phyloP scores from a whole-genome alignment of 805 yeast genomes.

The Ogataea siamensis region DNA sequence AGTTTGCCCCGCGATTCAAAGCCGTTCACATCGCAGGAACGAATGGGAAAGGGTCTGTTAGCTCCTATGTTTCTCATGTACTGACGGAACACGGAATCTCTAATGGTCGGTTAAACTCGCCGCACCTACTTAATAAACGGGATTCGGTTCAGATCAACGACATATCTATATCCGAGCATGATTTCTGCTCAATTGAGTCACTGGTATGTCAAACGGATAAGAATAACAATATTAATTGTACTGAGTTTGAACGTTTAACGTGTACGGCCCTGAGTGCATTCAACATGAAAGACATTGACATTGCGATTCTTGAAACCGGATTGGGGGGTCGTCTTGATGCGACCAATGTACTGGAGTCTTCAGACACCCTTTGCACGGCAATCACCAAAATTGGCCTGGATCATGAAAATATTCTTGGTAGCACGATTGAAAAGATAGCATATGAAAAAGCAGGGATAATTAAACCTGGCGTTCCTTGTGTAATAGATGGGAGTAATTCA shows the following conservation, averaged over 20 bases:
- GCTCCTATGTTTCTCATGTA: conserved; percentile 73
- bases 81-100: conserved; percentile 46
- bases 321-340: conserved; percentile 89
- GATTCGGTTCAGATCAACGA: conserved; percentile 76
- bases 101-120: conserved; percentile 86
- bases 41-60: conserved; percentile 93
- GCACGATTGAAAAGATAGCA: conserved; percentile 64
- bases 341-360: conserved; percentile 63
- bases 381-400: conserved; percentile 86
- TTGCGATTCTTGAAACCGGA: conserved; percentile 92
- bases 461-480: conserved; percentile 56
- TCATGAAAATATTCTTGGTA: conserved; percentile 77
- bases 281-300: conserved; percentile 51
- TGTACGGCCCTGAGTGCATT: conserved; percentile 84
- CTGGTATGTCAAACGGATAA: conserved; percentile 44
- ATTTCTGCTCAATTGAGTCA: conserved; percentile 46
- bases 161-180: conserved; percentile 44
- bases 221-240: conserved; percentile 53
- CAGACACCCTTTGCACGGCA: conserved; percentile 55
- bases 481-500: conserved; percentile 69
- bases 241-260: conserved; percentile 86
- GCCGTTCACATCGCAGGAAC: conserved; percentile 95
- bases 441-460: conserved; percentile 84
- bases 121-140: conserved; percentile 70
- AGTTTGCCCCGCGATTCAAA: conserved; percentile 68